Base-by-base conservation (phyloP, 2,329 filamentous ascomycete species). In the Verruconis gallopava region DNA sequence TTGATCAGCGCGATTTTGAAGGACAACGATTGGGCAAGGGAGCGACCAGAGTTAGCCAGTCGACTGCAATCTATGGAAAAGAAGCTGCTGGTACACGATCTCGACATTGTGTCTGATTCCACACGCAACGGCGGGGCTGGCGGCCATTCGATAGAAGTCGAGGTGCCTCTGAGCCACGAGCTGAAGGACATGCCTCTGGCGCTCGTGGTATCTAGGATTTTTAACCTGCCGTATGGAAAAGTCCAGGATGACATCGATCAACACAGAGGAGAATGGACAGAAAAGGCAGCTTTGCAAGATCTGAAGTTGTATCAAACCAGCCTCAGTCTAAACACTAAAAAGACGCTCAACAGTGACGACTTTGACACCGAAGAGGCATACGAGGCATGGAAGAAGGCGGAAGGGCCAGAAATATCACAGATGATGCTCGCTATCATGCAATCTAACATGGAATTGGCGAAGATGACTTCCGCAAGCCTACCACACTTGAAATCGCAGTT, bases 111-210 rank as follows among this genome's bases (percentile, higher is more conserved):
- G 37, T 70, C 79, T 14, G 71, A 73, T 50, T 69, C 53, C 50
- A 65, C 72, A 38, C 69, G 69, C 37, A 72, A 75, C 52, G 69
- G 73, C 42, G 68, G 70, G 37, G 67, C 64, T 51, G 70, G 77
- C 12, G 62, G 77, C 25, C 75, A 74, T 37, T 82, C 80, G 5
- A 72, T 91, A 48, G 89, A 95, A 59, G 82, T 89, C 17, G 72
- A 83, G 44, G 75, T 86, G 2, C 86, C 89, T 9, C 67, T 93
- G 44, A 91, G 78, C 55, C 85, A 94, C 60, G 85, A 95, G 60
- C 81, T 96, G 56, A 94, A 91, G 62, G 91, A 98, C 57, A 98
- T 98, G 91, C 80, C 80, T 28, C 73, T 95, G 63, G 91, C 94
- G 20, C 81, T 91, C 57, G 75, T 81, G 25, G 88, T 98, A 19